Percentiles rank a stretch among this genome's conserved stretches.
Evolutionary conservation across 768 basidiomycete genomes (phyloP).

Genomic region (Piloderma croceum): DNA sequence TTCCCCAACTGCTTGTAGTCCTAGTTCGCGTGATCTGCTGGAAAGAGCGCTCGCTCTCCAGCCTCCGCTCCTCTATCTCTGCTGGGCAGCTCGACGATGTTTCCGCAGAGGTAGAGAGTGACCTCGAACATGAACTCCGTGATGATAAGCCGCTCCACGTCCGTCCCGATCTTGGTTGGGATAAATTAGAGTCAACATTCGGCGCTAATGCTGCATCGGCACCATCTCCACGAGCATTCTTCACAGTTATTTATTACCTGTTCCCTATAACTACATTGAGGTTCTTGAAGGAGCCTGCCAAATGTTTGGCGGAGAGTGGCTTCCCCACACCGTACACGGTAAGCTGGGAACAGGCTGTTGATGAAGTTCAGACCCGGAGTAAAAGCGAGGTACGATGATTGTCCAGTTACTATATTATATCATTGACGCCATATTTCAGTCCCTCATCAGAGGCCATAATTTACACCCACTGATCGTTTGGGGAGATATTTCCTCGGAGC

Average conservation of each 20-base stretch:
- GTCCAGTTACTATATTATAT: neutral
- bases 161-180: slow-evolving; percentile 61
- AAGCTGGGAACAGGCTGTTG: slow-evolving; percentile 65
- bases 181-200: slow-evolving; percentile 58
- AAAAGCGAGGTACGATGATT: slow-evolving; percentile 59
- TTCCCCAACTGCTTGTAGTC: slow-evolving; percentile 63
- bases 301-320: slow-evolving; percentile 50
- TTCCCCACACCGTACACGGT: slow-evolving; percentile 58
- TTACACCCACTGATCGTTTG: slow-evolving; percentile 72
- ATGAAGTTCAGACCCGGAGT: slow-evolving; percentile 63
- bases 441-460: slow-evolving; percentile 61
- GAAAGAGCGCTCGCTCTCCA: slow-evolving; percentile 46
- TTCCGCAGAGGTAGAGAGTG: slow-evolving; percentile 29
- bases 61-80: too few relatives aligned
- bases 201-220: slow-evolving; percentile 44
- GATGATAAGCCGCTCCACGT: slow-evolving; percentile 36
- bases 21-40: slow-evolving; percentile 72
- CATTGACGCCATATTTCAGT: slow-evolving; percentile 34
- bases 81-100: slow-evolving; percentile 24
- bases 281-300: slow-evolving; percentile 66
- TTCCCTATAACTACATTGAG: slow-evolving; percentile 85
- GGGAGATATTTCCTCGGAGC: slow-evolving; percentile 58
- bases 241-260: slow-evolving; percentile 80
- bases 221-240: slow-evolving; percentile 62
- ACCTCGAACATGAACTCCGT: slow-evolving; percentile 27